These are phyloP conservation scores for Rutstroemia sp. DNA, from an alignment of 2,329 filamentous ascomycete genomes.

Conservation along the genomic window DNA sequence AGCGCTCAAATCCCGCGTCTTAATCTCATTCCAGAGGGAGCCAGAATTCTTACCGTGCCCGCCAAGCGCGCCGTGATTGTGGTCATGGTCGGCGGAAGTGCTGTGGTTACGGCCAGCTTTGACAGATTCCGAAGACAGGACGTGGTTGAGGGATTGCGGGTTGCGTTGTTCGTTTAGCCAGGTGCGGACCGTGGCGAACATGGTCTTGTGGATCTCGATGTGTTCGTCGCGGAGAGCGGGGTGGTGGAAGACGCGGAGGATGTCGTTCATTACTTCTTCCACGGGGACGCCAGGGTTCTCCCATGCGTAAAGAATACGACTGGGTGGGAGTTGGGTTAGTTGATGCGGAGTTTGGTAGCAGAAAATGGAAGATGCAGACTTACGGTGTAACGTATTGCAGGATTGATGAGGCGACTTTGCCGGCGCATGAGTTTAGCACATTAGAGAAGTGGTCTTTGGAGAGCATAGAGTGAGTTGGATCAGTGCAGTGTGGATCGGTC, in stretches of 20 bases:
- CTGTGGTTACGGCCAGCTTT: constrained; percentile 74
- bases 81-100: constrained; percentile 31
- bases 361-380: constrained; percentile 34
- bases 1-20: constrained; percentile 48
- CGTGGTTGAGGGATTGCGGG: constrained; percentile 58
- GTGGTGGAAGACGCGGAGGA: constrained; percentile 82
- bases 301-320: constrained; percentile 84
- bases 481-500: constrained; percentile 66
- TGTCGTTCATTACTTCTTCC: constrained; percentile 75
- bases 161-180: constrained; percentile 70
- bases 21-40: constrained; percentile 55
- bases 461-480: constrained; percentile 76
- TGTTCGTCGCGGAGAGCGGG: constrained; percentile 70
- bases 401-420: constrained; percentile 64
- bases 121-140: constrained; percentile 81
- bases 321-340: constrained; percentile 22
- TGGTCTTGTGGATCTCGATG: constrained; percentile 74
- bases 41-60: constrained; percentile 51
- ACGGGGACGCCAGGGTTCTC: constrained; percentile 78
- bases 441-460: constrained; percentile 83
- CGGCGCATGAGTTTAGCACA: constrained; percentile 69
- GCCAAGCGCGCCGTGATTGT: constrained; percentile 28
- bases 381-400: constrained; percentile 80
- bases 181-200: constrained; percentile 78
- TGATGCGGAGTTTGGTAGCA: constrained; percentile 18